Conservation (phyloP, 2,329 filamentous ascomycete species). For the Scortechinia acanthostroma region DNA sequence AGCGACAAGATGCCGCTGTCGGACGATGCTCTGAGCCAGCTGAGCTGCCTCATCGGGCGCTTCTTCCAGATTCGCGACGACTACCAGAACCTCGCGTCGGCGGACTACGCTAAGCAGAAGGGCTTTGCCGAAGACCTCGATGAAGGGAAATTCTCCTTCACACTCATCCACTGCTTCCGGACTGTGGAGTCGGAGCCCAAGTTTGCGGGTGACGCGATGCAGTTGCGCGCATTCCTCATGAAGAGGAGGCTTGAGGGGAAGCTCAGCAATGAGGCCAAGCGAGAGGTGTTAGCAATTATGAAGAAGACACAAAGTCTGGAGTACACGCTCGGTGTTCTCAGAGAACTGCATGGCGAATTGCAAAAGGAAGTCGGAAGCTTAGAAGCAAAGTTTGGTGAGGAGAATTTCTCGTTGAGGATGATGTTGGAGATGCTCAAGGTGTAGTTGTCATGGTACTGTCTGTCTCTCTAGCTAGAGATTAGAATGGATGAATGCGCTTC, state of each 20-base stretch:
- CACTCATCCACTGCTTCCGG: slow-evolving; percentile 90
- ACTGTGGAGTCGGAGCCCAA: slow-evolving; percentile 9
- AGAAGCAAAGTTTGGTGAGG: background rate
- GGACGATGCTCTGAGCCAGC: slow-evolving; percentile 35
- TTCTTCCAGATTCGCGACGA: slow-evolving; percentile 90
- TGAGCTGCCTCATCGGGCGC: slow-evolving; percentile 73
- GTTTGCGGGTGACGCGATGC: slow-evolving; percentile 1
- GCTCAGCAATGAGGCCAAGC: too few relatives aligned
- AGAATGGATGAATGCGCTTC: too few relatives aligned
- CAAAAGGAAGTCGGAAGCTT: background rate
- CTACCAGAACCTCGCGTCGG: slow-evolving; percentile 76
- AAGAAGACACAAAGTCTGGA: background rate
- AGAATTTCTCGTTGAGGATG: too few relatives aligned
- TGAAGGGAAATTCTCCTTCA: slow-evolving; percentile 95
- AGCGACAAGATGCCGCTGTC: slow-evolving; percentile 77
- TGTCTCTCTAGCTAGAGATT: too few relatives aligned
- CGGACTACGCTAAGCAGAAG: slow-evolving; percentile 80
- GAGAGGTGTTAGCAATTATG: background rate
- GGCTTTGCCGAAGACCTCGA: slow-evolving; percentile 92
- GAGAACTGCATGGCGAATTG: background rate
- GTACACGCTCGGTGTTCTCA: background rate
- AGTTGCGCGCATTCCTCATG: slow-evolving; percentile 2
- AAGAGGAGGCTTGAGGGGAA: too few relatives aligned
- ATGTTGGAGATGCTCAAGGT: too few relatives aligned
- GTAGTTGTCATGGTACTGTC: too few relatives aligned